Percentiles rank a stretch among this genome's conserved stretches.
Conservation (phyloP, 306 rosid genomes). For the Bauhinia variegata region DNA sequence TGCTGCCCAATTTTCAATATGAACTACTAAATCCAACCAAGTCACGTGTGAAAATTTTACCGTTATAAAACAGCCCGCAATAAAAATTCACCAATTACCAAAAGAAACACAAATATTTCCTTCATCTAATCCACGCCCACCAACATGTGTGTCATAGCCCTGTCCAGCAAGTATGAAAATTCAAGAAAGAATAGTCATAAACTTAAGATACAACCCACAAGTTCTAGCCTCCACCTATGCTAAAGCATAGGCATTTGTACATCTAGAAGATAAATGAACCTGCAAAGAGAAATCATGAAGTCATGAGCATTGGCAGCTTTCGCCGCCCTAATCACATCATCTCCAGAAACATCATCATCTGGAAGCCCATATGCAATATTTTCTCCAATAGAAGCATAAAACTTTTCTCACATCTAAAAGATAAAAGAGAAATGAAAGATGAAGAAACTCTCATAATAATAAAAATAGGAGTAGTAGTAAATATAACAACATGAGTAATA, state of each 20-base stretch:
- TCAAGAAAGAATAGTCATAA: not conserved
- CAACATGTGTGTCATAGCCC: too few relatives aligned
- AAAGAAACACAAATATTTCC: too few relatives aligned
- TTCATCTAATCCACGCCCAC: too few relatives aligned
- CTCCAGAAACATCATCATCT: slow-evolving; percentile 82
- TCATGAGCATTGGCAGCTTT: slow-evolving; percentile 99
- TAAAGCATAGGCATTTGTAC: slow-evolving; percentile 30
- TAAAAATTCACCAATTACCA: too few relatives aligned
- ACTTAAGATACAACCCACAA: slow-evolving; percentile 16
- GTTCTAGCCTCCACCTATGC: not conserved
- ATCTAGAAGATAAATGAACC: slow-evolving; percentile 50
- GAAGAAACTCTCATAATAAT: slow-evolving; percentile 23
- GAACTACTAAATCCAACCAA: too few relatives aligned
- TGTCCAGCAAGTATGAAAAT: too few relatives aligned
- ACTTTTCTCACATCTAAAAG: slow-evolving; percentile 34
- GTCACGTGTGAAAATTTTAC: too few relatives aligned
- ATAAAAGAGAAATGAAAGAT: slow-evolving; percentile 5
- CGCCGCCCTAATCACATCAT: slow-evolving; percentile 95
- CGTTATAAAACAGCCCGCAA: too few relatives aligned
- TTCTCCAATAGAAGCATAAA: slow-evolving; percentile 94
- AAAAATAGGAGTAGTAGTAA: slow-evolving; percentile 27
- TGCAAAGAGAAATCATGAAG: slow-evolving; percentile 86
- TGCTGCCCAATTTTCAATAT: too few relatives aligned
- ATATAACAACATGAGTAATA: too few relatives aligned
- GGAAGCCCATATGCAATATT: slow-evolving; percentile 94